Conservation (phyloP, 1,139 yeast genomes). For the Yamadazyma jaroonii region DNA sequence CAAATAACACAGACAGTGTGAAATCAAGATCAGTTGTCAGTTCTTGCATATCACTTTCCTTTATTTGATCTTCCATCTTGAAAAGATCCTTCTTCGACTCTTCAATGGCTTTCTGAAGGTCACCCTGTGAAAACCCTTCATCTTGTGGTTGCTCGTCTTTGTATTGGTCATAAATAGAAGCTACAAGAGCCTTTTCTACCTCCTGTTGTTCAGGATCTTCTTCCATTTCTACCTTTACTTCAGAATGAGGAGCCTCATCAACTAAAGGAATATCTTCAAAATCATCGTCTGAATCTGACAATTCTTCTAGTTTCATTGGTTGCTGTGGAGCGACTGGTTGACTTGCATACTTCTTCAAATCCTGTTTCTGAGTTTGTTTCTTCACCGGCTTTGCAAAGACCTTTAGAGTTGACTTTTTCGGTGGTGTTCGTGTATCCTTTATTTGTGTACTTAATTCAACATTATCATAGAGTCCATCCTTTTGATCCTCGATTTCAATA, state of each 20-base stretch:
- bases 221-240: constrained; percentile 14
- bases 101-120: constrained; percentile 46
- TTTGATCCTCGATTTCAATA: constrained; percentile 32
- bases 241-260: constrained; percentile 16
- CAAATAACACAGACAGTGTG: not conserved
- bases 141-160: constrained; percentile 9
- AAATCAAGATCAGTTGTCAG: constrained; percentile 4
- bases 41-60: no score
- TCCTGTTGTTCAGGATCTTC: constrained; percentile 30
- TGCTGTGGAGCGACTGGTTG: not conserved
- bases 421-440: no score
- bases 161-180: constrained; percentile 36
- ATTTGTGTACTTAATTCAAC: no score
- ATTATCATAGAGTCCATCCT: constrained; percentile 5
- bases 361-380: not conserved
- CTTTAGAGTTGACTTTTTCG: no score
- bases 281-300: constrained; percentile 6
- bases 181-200: constrained; percentile 31
- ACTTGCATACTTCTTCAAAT: no score
- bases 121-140: constrained; percentile 22
- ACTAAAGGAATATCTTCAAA: constrained; percentile 11
- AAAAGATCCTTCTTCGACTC: constrained; percentile 39
- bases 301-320: not conserved
- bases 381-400: no score
- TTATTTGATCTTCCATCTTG: constrained; percentile 9